Evolutionary conservation across 129 eudicot genomes (phyloP).

Genomic region (Flaveria linearis): DNA sequence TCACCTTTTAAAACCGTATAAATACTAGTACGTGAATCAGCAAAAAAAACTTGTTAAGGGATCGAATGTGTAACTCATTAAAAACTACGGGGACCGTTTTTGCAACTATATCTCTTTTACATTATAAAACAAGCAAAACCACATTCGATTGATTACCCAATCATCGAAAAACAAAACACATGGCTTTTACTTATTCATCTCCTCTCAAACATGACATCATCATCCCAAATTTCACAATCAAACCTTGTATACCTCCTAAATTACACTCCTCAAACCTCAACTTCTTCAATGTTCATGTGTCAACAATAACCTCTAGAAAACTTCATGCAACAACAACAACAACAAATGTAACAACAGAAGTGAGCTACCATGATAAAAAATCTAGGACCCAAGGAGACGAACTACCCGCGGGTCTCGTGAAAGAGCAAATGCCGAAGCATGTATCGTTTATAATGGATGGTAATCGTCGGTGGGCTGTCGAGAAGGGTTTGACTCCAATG

Average conservation of each 20-base stretch:
- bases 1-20: too few species aligned
- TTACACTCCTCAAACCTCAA: background rate
- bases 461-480: slow-evolving; percentile 20
- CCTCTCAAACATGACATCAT: slow-evolving; percentile 5
- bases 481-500: slow-evolving; percentile 23
- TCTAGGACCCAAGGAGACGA: background rate
- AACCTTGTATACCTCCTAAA: slow-evolving; percentile 9
- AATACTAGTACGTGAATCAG: too few species aligned
- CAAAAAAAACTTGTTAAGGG: background rate
- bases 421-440: slow-evolving; percentile 27
- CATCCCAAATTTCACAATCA: background rate
- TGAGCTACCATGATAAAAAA: background rate
- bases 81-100: background rate
- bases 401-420: background rate
- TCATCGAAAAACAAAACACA: background rate
- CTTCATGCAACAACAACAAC: background rate
- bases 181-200: slow-evolving; percentile 18
- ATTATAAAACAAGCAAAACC: background rate
- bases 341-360: background rate
- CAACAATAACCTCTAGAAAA: background rate
- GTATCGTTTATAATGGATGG: slow-evolving; percentile 22
- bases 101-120: background rate
- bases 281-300: background rate
- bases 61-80: background rate
- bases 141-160: too few species aligned